Base-by-base conservation (phyloP, 495 filamentous ascomycete genomes). In the Penicillium arizonense region DNA sequence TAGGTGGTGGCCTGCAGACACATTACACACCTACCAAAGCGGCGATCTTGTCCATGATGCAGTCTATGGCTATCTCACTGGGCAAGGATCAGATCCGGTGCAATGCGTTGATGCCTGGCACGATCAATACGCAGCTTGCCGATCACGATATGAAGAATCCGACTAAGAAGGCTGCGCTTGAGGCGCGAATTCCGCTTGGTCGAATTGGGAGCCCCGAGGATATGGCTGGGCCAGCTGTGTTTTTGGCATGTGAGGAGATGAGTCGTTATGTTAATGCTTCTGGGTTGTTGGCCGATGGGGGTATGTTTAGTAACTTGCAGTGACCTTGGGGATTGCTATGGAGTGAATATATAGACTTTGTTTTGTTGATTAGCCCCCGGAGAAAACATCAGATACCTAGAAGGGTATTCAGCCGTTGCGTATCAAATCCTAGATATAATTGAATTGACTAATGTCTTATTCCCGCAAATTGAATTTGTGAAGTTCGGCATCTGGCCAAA, bases 121-220 rank as follows among this genome's bases (percentile, higher is more conserved):
- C 68, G 1, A 67, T 66, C 34, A 50, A 55, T 52, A 72, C 71
- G 0, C 57, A 59, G 37, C 63, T 93, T 37, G 91, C 91, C 59
- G 88, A 89, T 65, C 79, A 83, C 59, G 89, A 95, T 69, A 67
- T 92, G 57, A 62, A 63, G 21, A 59, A 68, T 42, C 73, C 64
- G 5, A 72, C 59, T 48, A 94, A 93, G 80, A 75, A 83, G 60
- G 70, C 58, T 54, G 90, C 91, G 60, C 89, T 90, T 79, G 88
- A 93, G 70, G 82, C 76, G 1, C 64, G 89, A 21, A 89, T 93
- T 53, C 89, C 90, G 36, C 69, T 93, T 16, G 88, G 89, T 2
- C 48, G 69, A 4, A 53, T 69, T 11, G 69, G 69, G 2, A 41
- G 55, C 14, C 64, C 69, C 6, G 58, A 69, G 5, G 69, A 70